These are phyloP conservation scores for Syzygium grande DNA, from an alignment of 345 rosid species.

Conservation along the genomic window DNA sequence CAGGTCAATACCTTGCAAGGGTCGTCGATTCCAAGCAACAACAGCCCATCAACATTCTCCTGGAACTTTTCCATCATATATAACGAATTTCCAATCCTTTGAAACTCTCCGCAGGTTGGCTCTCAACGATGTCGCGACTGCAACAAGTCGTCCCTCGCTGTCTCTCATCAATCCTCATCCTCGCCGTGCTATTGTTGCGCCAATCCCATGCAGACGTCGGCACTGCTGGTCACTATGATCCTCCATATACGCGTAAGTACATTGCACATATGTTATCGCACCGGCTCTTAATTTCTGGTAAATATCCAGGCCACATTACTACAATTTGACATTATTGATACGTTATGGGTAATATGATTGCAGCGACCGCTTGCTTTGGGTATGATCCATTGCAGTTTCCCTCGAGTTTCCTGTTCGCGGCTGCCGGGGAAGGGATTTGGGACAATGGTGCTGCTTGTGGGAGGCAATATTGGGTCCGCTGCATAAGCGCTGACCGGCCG, in stretches of 20 bases:
- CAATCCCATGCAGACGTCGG: slow-evolving; percentile 25
- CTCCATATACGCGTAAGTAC: slow-evolving; percentile 42
- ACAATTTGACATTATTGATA: neutral
- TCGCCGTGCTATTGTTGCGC: neutral
- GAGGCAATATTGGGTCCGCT: slow-evolving; percentile 39
- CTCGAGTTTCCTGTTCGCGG: slow-evolving; percentile 36
- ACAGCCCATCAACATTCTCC: neutral
- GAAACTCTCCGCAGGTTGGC: neutral
- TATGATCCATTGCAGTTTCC: slow-evolving; percentile 32
- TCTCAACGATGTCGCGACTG: neutral
- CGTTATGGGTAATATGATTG: neutral
- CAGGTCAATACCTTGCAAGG: neutral
- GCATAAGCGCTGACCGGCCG: slow-evolving; percentile 30
- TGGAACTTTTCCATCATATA: neutral
- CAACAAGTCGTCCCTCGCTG: neutral
- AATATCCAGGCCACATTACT: neutral
- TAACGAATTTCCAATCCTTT: neutral
- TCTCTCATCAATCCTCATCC: neutral
- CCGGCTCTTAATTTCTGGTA: accelerated
- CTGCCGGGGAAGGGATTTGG: slow-evolving; percentile 60
- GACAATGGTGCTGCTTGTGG: slow-evolving; percentile 62
- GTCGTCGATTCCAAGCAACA: neutral
- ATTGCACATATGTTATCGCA: neutral
- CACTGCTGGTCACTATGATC: slow-evolving; percentile 20
- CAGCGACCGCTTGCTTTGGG: slow-evolving; percentile 59